Conservation (phyloP, 352 stramenopile genomes). For the Phytophthora pluvialis region DNA sequence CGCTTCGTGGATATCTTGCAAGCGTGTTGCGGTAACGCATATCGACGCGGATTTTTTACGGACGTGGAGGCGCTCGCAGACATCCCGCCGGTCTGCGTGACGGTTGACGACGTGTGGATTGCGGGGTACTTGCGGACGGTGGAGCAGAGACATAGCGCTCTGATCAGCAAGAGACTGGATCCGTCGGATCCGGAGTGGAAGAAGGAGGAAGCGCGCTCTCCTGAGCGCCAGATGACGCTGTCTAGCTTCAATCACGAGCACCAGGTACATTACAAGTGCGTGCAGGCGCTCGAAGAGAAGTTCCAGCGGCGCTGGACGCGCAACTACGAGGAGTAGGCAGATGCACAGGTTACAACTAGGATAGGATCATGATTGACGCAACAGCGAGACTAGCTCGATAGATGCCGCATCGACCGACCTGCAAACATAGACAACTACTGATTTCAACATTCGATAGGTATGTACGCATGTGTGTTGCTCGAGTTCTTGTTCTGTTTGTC, state of each 20-base stretch:
- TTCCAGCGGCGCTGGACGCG: conserved; percentile 68
- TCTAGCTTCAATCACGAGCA: conserved; percentile 86
- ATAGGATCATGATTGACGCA: conserved; percentile 13
- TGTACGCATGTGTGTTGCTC: conserved; percentile 32
- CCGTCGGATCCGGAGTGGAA: conserved; percentile 75
- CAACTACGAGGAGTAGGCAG: conserved; percentile 61
- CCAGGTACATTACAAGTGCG: conserved; percentile 85
- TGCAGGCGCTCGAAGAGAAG: conserved; percentile 71
- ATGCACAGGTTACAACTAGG: background rate
- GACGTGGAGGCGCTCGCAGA: conserved; percentile 72
- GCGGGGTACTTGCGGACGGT: conserved; percentile 77
- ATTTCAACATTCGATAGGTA: conserved; percentile 11
- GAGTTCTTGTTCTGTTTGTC: conserved; percentile 21
- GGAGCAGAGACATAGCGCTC: conserved; percentile 58
- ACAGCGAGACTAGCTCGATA: conserved; percentile 12
- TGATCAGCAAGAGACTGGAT: conserved; percentile 85
- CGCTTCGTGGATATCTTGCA: conserved; percentile 83
- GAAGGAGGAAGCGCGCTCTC: conserved; percentile 53
- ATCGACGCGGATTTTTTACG: conserved; percentile 77
- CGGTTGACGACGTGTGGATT: conserved; percentile 87
- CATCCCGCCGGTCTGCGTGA: conserved; percentile 75
- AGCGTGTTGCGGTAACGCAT: conserved; percentile 74
- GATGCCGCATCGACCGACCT: background rate
- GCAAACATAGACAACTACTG: conserved; percentile 21
- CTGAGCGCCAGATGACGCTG: conserved; percentile 64